Percentiles rank a stretch among this genome's conserved stretches.
These are phyloP conservation scores for Boletus rufocinnamomeus DNA, from an alignment of 768 basidiomycete genomes.

Conservation along the genomic window DNA sequence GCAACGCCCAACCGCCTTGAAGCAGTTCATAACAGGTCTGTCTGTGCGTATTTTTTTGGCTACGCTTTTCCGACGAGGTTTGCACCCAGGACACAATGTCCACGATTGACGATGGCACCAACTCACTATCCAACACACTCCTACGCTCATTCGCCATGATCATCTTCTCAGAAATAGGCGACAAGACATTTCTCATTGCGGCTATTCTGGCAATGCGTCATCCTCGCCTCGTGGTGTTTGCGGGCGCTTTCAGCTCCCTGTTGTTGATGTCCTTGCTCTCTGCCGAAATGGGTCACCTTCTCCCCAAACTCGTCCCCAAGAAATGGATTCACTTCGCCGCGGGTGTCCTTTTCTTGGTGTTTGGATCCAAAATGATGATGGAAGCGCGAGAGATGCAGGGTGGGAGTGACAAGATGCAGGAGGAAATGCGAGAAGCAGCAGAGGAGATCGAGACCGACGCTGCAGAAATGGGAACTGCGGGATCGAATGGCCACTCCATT, in stretches of 20 bases:
- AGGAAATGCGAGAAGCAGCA: slow-evolving; percentile 95
- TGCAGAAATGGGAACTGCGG: slow-evolving; percentile 39
- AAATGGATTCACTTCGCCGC: slow-evolving; percentile 72
- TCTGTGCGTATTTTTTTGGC: background rate
- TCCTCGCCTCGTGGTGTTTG: slow-evolving; percentile 81
- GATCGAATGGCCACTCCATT: slow-evolving; percentile 45
- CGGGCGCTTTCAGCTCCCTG: slow-evolving; percentile 85
- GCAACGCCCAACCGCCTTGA: background rate
- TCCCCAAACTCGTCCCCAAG: slow-evolving; percentile 78
- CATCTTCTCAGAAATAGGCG: slow-evolving; percentile 90
- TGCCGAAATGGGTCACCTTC: slow-evolving; percentile 88
- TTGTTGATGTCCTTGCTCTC: slow-evolving; percentile 93
- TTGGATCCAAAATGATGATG: slow-evolving; percentile 86
- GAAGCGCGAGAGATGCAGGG: slow-evolving; percentile 81
- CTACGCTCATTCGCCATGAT: slow-evolving; percentile 87
- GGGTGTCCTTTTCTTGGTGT: slow-evolving; percentile 82
- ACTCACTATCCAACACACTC: slow-evolving; percentile 48
- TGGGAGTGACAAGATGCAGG: slow-evolving; percentile 80
- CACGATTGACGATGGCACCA: slow-evolving; percentile 14
- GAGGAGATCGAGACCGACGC: slow-evolving; percentile 91
- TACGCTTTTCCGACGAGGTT: slow-evolving; percentile 1
- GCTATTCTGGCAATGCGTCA: slow-evolving; percentile 94
- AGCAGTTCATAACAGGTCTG: slow-evolving; percentile 5
- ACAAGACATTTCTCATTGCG: slow-evolving; percentile 90
- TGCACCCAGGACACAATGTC: slow-evolving; percentile 22